A percentile compares a stretch with the other conserved stretches of the same genome.
Conservation (phyloP, 345 rosid genomes). For the Syzygium aromaticum region DNA sequence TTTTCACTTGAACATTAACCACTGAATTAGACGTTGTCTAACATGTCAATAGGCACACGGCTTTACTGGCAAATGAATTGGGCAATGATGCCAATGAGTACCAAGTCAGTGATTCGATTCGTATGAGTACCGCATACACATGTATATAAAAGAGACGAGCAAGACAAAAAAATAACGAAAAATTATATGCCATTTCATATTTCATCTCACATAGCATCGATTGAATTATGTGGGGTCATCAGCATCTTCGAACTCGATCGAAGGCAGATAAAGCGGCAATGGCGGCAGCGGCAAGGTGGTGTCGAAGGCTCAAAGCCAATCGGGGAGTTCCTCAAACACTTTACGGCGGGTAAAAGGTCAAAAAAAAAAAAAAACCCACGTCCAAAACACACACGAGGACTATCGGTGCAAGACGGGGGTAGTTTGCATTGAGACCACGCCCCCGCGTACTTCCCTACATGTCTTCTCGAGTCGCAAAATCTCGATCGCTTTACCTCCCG, state of each 20-base stretch:
- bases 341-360: background rate
- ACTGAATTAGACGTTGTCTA: background rate
- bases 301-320: background rate
- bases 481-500: background rate
- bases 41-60: background rate
- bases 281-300: background rate
- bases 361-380: background rate
- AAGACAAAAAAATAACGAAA: too few species aligned
- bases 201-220: background rate
- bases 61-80: too few species aligned
- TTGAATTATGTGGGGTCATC: background rate
- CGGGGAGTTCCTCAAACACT: background rate
- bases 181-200: background rate
- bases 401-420: background rate
- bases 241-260: background rate
- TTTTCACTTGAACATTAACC: background rate
- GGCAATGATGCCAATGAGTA: too few species aligned
- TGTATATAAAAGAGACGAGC: too few species aligned
- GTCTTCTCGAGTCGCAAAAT: background rate
- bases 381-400: background rate
- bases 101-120: too few species aligned
- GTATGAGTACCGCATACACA: too few species aligned
- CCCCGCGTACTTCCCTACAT: too few species aligned
- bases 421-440: background rate
- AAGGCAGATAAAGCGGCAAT: background rate